Conservation (phyloP, 345 rosid genomes). For the Turnera subulata region DNA sequence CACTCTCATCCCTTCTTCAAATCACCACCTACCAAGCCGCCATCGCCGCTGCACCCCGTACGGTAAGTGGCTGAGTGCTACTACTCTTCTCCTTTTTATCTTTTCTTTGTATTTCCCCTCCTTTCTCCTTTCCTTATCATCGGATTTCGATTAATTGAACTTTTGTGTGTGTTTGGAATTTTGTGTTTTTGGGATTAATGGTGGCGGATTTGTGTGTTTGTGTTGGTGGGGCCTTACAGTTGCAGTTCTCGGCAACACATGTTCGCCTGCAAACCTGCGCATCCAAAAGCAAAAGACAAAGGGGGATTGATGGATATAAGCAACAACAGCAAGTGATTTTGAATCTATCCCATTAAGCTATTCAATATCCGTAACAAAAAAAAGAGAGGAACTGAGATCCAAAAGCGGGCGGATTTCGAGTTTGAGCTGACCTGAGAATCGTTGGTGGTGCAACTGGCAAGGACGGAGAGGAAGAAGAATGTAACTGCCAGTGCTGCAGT, state of each 20-base stretch:
- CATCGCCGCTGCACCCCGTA: no score
- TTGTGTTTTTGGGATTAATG: no score
- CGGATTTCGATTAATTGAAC: no score
- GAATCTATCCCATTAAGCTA: neutral
- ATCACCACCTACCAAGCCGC: no score
- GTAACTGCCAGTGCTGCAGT: constrained; percentile 25
- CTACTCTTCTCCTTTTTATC: no score
- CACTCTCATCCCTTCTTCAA: no score
- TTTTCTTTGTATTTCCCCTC: no score
- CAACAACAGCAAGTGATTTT: neutral
- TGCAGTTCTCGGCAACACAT: constrained; percentile 58
- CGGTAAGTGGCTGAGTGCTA: no score
- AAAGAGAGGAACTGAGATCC: neutral
- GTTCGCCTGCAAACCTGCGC: constrained; percentile 70
- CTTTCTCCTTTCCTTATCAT: no score
- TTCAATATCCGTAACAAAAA: neutral
- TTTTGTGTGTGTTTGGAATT: no score
- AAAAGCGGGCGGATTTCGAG: neutral
- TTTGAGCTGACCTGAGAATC: constrained; percentile 37
- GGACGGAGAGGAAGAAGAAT: constrained; percentile 34
- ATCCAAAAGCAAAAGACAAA: neutral
- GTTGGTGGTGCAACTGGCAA: constrained; percentile 31
- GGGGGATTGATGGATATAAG: no score
- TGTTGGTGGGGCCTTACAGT: constrained; percentile 52
- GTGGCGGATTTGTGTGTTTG: no score